A percentile compares a stretch with the other conserved stretches of the same genome.
Evolutionary conservation across 176 grass and related monocot genomes (phyloP).

Genomic region (Eragrostis nindensis): DNA sequence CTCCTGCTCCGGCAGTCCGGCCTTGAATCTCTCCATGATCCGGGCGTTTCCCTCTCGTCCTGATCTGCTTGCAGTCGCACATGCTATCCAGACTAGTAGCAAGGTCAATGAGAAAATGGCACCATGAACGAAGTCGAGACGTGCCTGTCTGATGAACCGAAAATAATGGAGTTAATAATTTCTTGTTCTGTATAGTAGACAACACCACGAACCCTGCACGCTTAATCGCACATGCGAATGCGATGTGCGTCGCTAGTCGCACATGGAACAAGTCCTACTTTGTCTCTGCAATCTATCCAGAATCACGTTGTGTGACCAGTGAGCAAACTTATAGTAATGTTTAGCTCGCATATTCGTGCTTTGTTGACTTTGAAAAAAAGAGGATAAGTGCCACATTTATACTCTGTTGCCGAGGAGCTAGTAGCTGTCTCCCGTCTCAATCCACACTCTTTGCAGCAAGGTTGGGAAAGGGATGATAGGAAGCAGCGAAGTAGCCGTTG

Average conservation of each 20-base stretch:
- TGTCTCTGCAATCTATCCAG: not conserved
- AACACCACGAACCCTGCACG: not conserved
- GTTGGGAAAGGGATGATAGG: not conserved
- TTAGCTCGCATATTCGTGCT: not conserved
- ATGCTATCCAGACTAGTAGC: too few species aligned
- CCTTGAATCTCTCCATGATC: too few species aligned
- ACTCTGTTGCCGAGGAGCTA: not conserved
- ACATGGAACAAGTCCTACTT: not conserved
- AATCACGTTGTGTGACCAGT: not conserved
- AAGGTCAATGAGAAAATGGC: too few species aligned
- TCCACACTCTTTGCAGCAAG: not conserved
- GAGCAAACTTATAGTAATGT: not conserved
- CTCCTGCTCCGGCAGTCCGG: too few species aligned
- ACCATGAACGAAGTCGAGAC: too few species aligned
- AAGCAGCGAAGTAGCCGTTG: not conserved
- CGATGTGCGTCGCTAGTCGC: not conserved
- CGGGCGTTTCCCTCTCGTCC: too few species aligned
- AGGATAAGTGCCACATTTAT: too few species aligned
- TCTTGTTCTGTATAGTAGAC: not conserved
- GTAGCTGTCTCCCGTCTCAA: not conserved
- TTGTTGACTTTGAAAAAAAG: not conserved
- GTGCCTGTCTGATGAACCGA: too few species aligned
- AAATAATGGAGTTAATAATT: not conserved
- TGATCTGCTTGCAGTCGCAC: too few species aligned
- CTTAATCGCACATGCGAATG: not conserved